These are phyloP conservation scores for Talaromyces wortmannii DNA, from an alignment of 495 filamentous ascomycete species.

Conservation along the genomic window DNA sequence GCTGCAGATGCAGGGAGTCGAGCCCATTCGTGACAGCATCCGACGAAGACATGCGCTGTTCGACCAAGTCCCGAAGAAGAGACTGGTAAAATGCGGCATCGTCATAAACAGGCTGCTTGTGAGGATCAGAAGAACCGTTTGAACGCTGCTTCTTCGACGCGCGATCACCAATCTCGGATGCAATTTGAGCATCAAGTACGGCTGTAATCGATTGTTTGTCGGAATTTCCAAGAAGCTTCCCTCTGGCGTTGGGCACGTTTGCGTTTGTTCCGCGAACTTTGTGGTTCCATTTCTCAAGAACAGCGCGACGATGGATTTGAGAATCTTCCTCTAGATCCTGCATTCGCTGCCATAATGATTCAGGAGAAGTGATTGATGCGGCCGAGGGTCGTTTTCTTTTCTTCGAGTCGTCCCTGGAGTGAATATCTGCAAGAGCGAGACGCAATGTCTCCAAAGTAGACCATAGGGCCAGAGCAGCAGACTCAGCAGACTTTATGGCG, in stretches of 20 bases:
- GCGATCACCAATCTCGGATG: slow-evolving; percentile 56
- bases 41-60: slow-evolving; percentile 59
- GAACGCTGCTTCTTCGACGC: slow-evolving; percentile 48
- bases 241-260: slow-evolving; percentile 27
- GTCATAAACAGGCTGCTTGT: slow-evolving; percentile 60
- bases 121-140: not conserved
- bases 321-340: slow-evolving; percentile 50
- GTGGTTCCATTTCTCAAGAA: slow-evolving; percentile 41
- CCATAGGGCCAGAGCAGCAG: slow-evolving; percentile 82
- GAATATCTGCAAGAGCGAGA: slow-evolving; percentile 44
- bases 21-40: slow-evolving; percentile 38
- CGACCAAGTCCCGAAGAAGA: slow-evolving; percentile 84
- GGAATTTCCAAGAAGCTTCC: slow-evolving; percentile 36
- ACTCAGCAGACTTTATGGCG: slow-evolving; percentile 69
- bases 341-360: slow-evolving; percentile 70
- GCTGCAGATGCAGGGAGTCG: slow-evolving; percentile 29
- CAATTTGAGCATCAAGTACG: slow-evolving; percentile 68
- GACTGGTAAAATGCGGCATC: slow-evolving; percentile 92
- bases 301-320: slow-evolving; percentile 30
- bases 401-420: slow-evolving; percentile 36
- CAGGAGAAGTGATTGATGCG: slow-evolving; percentile 39
- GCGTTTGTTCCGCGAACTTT: slow-evolving; percentile 42
- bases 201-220: slow-evolving; percentile 58
- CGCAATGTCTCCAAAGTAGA: slow-evolving; percentile 74
- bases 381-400: slow-evolving; percentile 53